Percentiles rank a stretch among this genome's conserved stretches.
phyloP scores from a whole-genome alignment of 108 stramenopile genomes.

The Cylindrotheca closterium region DNA sequence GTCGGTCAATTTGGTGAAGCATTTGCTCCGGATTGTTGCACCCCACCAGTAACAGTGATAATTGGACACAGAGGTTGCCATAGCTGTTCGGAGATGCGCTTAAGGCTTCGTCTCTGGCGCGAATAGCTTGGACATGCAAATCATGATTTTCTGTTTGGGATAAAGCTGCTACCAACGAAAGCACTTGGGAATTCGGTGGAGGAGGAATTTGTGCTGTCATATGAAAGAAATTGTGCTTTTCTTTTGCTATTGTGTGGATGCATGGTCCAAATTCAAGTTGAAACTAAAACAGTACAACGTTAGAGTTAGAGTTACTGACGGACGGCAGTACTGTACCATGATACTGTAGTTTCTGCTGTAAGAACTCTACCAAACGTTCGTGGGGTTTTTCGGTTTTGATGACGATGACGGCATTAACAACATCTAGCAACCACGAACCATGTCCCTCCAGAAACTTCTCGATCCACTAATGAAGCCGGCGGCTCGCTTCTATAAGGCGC shows the following conservation, averaged over 20 bases:
- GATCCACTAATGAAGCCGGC: constrained; percentile 65
- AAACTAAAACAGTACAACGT: not conserved
- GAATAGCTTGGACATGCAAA: constrained; percentile 68
- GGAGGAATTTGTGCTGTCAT: constrained; percentile 40
- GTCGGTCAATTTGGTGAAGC: constrained; percentile 24
- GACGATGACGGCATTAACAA: too few species aligned
- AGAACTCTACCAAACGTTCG: too few species aligned
- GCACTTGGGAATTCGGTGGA: constrained; percentile 60
- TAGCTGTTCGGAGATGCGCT: constrained; percentile 53
- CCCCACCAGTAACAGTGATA: constrained; percentile 39
- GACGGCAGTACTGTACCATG: too few species aligned
- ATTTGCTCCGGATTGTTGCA: constrained; percentile 37
- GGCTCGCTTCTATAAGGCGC: constrained; percentile 58
- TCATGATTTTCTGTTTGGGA: constrained; percentile 64
- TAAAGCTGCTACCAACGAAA: constrained; percentile 69
- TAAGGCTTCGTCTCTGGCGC: constrained; percentile 72
- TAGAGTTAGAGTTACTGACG: not conserved
- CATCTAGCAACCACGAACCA: constrained; percentile 5
- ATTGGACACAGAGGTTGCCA: constrained; percentile 60
- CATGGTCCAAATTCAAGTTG: not conserved
- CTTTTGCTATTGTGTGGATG: constrained; percentile 2
- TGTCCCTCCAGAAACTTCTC: constrained; percentile 44
- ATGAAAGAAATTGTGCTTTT: not conserved
- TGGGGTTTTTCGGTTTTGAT: too few species aligned
- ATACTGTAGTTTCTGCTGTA: too few species aligned